Conservation (phyloP, 768 basidiomycete species). For the Tulasnella sp. region DNA sequence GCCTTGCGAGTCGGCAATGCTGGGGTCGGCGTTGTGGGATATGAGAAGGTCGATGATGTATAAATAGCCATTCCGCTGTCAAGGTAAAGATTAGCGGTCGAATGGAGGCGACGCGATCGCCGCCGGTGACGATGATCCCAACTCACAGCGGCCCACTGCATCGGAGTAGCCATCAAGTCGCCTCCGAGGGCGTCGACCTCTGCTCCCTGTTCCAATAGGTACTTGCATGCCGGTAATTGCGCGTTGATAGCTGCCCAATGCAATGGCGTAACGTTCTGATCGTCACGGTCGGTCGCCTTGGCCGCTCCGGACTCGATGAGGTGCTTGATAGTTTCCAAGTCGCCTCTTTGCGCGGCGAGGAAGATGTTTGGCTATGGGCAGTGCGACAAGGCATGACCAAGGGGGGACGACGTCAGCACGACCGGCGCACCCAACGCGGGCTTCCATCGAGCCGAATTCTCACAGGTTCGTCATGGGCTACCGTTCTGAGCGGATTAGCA, state of each 20-base stretch:
- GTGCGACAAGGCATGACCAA: background rate
- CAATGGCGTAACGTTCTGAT: slow-evolving; percentile 88
- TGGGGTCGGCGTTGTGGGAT: slow-evolving; percentile 86
- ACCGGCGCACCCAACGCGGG: background rate
- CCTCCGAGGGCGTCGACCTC: slow-evolving; percentile 94
- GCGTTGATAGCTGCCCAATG: slow-evolving; percentile 99
- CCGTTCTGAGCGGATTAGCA: background rate
- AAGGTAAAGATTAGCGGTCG: background rate
- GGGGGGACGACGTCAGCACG: background rate
- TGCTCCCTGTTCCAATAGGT: slow-evolving; percentile 86
- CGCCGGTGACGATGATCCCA: background rate
- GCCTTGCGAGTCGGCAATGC: slow-evolving; percentile 84
- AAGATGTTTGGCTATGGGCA: slow-evolving; percentile 54
- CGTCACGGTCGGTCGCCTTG: slow-evolving; percentile 72
- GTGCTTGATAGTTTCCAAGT: slow-evolving; percentile 58
- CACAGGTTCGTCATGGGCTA: background rate
- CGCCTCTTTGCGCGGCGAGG: slow-evolving; percentile 83
- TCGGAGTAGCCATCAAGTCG: slow-evolving; percentile 87
- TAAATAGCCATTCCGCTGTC: slow-evolving; percentile 78
- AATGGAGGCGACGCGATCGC: background rate
- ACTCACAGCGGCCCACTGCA: slow-evolving; percentile 89
- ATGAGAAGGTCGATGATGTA: slow-evolving; percentile 92
- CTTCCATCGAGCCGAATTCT: background rate
- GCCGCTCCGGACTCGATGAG: slow-evolving; percentile 71
- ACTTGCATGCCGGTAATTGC: slow-evolving; percentile 81